Base-by-base conservation (phyloP, 495 filamentous ascomycete genomes). In the Hypoxylon lenormandii region DNA sequence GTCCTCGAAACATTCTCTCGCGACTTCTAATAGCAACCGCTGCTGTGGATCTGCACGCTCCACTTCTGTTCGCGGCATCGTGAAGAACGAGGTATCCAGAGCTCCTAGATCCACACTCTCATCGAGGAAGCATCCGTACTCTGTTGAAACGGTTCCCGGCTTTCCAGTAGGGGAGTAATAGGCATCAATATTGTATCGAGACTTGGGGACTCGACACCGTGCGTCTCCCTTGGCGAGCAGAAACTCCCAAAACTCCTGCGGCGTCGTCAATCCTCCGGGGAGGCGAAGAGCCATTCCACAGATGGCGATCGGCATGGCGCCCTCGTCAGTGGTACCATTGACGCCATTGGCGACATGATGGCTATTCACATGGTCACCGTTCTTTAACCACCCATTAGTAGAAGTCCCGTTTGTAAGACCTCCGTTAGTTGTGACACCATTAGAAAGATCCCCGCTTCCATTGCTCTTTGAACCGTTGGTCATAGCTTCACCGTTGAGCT, bases 1-100 rank as follows among this genome's bases (percentile, higher is more conserved):
- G 61, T 72, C 79, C 45, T 84, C 83, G 16, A 85, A 61, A 16
- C 75, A 77, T 57, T 84, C 81, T 10, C 76, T 72, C 1, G 79
- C 75, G 0, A 87, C 80, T 58, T 88, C 84, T 1, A 88, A 70
- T 0, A 88, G 49, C 5, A 80, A 47, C 0, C 83, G 64, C 48
- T 87, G 84, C 47, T 88, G 82, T 0, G 87, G 87, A 55, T 88
- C 86, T 13, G 82, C 66, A 0, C 50, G 38, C 26, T 74, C 79
- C 0, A 78, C 69, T 49, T 88, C 85, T 0, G 23, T 45, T n/a
- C 70, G 65, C 1, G 74, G 75, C 59, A 86, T 78, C 2, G 69
- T 69, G 49, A 80, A 84, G 65, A 87, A 65, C 0, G 68, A 72
- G 0, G 76, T 64, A 49, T 79, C 78, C 18, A 78, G 63, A 13